phyloP scores from a whole-genome alignment of 2,329 filamentous ascomycete species.

The Colletotrichum nymphaeae region DNA sequence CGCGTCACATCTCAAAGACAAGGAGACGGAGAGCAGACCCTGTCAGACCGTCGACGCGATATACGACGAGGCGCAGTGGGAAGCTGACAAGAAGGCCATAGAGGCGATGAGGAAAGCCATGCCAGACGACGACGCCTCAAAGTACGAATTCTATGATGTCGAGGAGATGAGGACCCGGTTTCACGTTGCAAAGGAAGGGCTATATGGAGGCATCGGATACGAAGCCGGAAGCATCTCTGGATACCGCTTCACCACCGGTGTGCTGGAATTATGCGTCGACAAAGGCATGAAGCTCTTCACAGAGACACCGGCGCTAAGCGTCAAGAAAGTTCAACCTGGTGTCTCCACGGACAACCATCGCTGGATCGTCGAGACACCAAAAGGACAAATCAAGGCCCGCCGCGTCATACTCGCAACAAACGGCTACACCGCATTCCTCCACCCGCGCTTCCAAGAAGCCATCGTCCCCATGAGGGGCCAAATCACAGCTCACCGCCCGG shows the following conservation, averaged over 20 bases:
- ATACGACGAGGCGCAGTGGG: constrained; percentile 60
- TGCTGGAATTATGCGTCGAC: constrained; percentile 28
- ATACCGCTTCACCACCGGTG: constrained; percentile 47
- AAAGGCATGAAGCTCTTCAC: constrained; percentile 30
- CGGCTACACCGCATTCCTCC: constrained; percentile 42
- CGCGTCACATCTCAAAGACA: constrained; percentile 45
- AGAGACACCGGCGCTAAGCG: constrained; percentile 17
- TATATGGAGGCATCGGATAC: constrained; percentile 61
- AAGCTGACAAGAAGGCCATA: constrained; percentile 51
- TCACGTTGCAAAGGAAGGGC: constrained; percentile 41
- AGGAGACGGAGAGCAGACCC: constrained; percentile 58
- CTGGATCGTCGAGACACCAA: constrained; percentile 37
- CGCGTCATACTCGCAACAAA: constrained; percentile 43
- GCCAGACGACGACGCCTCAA: constrained; percentile 52
- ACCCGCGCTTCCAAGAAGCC: constrained; percentile 37
- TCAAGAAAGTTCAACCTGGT: not conserved
- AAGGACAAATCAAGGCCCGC: constrained; percentile 36
- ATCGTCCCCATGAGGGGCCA: constrained; percentile 40
- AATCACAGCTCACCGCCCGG: constrained; percentile 43
- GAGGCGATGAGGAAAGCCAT: constrained; percentile 57
- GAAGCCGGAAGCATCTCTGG: constrained; percentile 54
- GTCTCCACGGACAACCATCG: not conserved
- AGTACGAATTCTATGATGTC: constrained; percentile 56
- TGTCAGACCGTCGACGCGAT: constrained; percentile 69
- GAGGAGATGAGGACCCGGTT: constrained; percentile 51